Evolutionary conservation across 2,329 filamentous ascomycete species (phyloP), one percentile per base, ranked within the genome.

Genomic region (Ascochyta pisi): DNA sequence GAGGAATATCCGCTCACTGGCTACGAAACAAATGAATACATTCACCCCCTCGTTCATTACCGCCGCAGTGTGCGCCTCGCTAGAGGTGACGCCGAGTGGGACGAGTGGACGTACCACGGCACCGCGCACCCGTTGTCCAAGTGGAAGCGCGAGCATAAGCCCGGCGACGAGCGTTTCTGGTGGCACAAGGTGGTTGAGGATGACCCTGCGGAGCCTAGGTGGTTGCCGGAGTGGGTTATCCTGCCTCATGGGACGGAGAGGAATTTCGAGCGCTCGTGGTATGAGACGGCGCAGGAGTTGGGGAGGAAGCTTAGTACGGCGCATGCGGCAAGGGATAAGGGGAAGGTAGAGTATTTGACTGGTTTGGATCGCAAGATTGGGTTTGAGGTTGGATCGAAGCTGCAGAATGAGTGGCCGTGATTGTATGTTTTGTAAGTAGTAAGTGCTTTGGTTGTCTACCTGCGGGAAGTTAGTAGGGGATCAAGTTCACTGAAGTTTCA

Each of bases 1-100:
- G 6, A 8, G 4, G 4, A 46, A 6, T 8, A n/a, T n/a, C 34
- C 31, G 6, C 50, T 33, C 6, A 54, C 50, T 1, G 33, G 33
- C 7, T 38, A 26, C 41, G 9, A 79, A 8, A 83, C 81, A 3
- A 74, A 80, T 55, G 81, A 83, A 60, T 83, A 82, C 57, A 78
- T 83, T 9, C 81, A 83, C 55, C 77, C 81, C 6, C 64, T 75
- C 12, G 69, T 69, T 3, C 29, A 31, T 12, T 15, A 31, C 29
- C 29, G 29, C 12, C 29, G 29, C 29, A 13, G 12, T 12, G 29
- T 31, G 12, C 29, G 29, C 2, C 12, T 4, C 29, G 29, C 29
- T 12, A 10, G 29, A 10, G 12, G 29, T 12, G 4, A 10, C 12
- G 12, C 29, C 26, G 66, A 63, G n/a, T 60, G 55, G 50, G 66